A percentile compares a stretch with the other conserved stretches of the same genome.
These are phyloP conservation scores for Monilinia vaccinii-corymbosi DNA, from an alignment of 2,329 filamentous ascomycete genomes.

Conservation along the genomic window DNA sequence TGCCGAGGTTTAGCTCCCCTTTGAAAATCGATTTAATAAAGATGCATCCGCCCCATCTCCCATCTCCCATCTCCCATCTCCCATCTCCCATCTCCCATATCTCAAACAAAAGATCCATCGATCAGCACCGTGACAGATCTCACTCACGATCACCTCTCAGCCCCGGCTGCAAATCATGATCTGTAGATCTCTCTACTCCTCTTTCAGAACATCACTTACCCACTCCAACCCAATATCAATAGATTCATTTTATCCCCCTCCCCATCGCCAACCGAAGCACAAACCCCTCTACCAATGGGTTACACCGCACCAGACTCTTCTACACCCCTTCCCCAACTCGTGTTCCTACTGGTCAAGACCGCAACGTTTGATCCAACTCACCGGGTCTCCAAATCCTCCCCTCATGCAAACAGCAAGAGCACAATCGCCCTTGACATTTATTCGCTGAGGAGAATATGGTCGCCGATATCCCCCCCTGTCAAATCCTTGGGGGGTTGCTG, in stretches of 20 bases:
- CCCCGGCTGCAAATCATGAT: not conserved
- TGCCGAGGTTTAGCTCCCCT: not conserved
- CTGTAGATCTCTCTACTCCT: not conserved
- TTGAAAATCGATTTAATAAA: not conserved
- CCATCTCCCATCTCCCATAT: too few relatives aligned
- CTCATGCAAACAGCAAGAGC: not conserved
- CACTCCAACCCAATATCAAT: not conserved
- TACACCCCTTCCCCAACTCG: not conserved
- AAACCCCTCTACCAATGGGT: not conserved
- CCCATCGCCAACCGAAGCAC: not conserved
- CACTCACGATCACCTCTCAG: not conserved
- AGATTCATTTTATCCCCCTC: not conserved
- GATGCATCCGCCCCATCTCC: not conserved
- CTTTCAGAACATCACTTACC: not conserved
- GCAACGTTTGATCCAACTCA: conserved; percentile 8
- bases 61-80: too few relatives aligned
- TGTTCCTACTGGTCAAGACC: not conserved
- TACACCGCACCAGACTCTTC: not conserved
- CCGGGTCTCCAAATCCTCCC: conserved; percentile 3
- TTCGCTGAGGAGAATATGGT: not conserved
- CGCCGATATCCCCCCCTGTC: conserved; percentile 6
- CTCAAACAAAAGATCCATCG: not conserved
- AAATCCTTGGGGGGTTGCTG: not conserved
- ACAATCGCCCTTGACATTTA: not conserved
- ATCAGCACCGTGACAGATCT: not conserved